Conservation (phyloP, 2,329 filamentous ascomycete species). For the Falciphora oryzae region DNA sequence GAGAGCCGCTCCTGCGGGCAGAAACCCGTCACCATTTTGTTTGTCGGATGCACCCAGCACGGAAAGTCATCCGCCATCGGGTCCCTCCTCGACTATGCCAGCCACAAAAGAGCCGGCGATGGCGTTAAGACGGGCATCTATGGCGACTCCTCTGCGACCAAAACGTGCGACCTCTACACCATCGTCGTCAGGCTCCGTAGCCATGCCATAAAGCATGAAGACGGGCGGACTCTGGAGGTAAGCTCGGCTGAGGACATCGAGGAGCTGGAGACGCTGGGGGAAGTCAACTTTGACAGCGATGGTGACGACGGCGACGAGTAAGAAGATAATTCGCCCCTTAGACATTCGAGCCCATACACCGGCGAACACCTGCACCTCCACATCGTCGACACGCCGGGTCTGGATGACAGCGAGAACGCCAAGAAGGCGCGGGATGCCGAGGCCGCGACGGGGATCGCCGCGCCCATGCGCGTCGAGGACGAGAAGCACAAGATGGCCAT, state of each 20-base stretch:
- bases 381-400: slow-evolving; percentile 4
- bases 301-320: neutral
- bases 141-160: neutral
- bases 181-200: neutral
- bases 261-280: neutral
- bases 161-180: neutral
- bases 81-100: neutral
- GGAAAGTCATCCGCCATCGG: neutral
- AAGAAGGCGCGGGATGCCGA: neutral
- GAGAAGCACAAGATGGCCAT: slow-evolving; percentile 9
- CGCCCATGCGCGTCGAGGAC: neutral
- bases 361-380: neutral
- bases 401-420: slow-evolving; percentile 2
- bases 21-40: neutral
- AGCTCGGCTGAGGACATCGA: neutral
- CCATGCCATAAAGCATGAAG: neutral
- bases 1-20: no score
- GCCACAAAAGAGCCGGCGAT: neutral
- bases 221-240: neutral
- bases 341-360: neutral
- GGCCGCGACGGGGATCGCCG: neutral
- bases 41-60: neutral
- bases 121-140: neutral
- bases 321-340: neutral
- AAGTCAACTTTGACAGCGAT: no score